Conservation (phyloP, 768 basidiomycete genomes). For the Paxillus rubicundulus region DNA sequence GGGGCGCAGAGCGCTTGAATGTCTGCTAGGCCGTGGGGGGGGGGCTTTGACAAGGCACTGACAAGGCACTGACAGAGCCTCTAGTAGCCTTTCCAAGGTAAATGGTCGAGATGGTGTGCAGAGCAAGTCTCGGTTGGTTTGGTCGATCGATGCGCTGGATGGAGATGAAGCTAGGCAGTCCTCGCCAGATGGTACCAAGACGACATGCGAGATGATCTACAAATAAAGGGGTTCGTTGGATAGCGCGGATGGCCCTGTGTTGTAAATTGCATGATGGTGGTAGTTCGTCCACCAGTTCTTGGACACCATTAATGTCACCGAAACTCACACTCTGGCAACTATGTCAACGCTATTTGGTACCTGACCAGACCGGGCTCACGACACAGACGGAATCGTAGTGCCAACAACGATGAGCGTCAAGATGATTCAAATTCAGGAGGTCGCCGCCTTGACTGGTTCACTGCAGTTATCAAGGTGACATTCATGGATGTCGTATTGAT, state of each 20-base stretch:
- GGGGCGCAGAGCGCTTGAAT: constrained; percentile 21
- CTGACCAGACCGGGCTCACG: too few relatives aligned
- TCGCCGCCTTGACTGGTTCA: too few relatives aligned
- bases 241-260: neutral
- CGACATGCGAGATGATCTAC: constrained; percentile 2
- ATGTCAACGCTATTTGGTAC: too few relatives aligned
- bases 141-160: neutral
- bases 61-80: neutral
- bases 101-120: neutral
- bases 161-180: neutral
- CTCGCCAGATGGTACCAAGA: neutral
- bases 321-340: too few relatives aligned
- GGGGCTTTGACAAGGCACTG: neutral
- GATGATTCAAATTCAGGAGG: too few relatives aligned
- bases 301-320: too few relatives aligned
- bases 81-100: neutral
- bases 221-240: constrained; percentile 3
- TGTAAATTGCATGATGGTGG: neutral
- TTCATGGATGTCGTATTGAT: too few relatives aligned
- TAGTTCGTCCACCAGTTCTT: too few relatives aligned
- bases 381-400: too few relatives aligned
- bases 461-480: too few relatives aligned
- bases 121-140: neutral
- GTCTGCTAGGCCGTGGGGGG: constrained; percentile 10
- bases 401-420: too few relatives aligned